Conservation (phyloP, 257 asterid genomes). For the Rubia yunnanensis region DNA sequence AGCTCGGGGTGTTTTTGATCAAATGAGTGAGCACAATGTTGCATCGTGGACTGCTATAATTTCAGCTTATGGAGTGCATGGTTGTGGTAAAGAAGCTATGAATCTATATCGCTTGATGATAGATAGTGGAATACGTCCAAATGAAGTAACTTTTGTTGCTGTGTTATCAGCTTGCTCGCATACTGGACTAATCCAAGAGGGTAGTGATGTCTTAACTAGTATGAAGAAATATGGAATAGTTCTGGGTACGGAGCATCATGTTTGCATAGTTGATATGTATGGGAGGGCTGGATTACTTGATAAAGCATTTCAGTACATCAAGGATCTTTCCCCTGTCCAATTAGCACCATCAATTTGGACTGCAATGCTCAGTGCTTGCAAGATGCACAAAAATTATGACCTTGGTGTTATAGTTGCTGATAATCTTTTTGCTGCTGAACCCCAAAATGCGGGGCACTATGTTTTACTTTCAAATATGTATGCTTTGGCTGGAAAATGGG, state of each 20-base stretch:
- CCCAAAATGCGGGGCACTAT: conserved; percentile 21
- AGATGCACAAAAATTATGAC: conserved; percentile 21
- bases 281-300: conserved; percentile 29
- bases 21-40: conserved; percentile 17
- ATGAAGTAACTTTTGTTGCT: conserved; percentile 24
- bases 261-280: conserved; percentile 30
- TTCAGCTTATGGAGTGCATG: conserved; percentile 29
- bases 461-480: conserved; percentile 26
- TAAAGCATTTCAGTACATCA: conserved; percentile 20
- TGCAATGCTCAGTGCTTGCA: conserved; percentile 32
- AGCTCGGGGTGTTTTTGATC: conserved; percentile 20
- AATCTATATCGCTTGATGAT: conserved; percentile 19
- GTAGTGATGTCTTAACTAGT: conserved; percentile 16
- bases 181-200: conserved; percentile 25
- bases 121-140: conserved; percentile 13
- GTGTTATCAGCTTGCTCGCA: conserved; percentile 28
- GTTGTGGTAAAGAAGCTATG: conserved; percentile 25
- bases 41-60: conserved; percentile 27
- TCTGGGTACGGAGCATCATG: conserved; percentile 27
- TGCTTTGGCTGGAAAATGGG: conserved; percentile 20
- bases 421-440: conserved; percentile 22
- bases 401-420: conserved; percentile 22
- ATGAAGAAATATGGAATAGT: conserved; percentile 20
- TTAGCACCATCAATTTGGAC: conserved; percentile 26
- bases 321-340: conserved; percentile 13